Percentiles rank a stretch among this genome's conserved stretches.
phyloP scores from a whole-genome alignment of 1,139 yeast species.

The Diutina scorzettiae region DNA sequence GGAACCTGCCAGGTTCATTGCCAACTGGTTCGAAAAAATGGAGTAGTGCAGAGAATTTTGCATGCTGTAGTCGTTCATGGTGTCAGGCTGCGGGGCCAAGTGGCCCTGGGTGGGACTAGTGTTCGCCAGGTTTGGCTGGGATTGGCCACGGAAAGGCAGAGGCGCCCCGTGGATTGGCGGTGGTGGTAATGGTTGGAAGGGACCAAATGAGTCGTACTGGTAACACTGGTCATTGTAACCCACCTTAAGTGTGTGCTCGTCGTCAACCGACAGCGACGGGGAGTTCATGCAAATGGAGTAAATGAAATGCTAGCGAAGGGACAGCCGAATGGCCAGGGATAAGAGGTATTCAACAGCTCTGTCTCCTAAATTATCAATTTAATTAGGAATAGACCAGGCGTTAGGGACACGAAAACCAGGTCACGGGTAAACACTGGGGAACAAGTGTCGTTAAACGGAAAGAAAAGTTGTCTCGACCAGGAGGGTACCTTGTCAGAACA shows the following conservation, averaged over 20 bases:
- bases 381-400: background rate
- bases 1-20: background rate
- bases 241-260: background rate
- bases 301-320: background rate
- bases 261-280: slow-evolving; percentile 3
- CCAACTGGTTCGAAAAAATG: slow-evolving; percentile 4
- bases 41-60: slow-evolving; percentile 1
- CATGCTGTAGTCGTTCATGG: background rate
- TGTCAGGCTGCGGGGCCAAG: background rate
- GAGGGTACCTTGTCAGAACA: too few relatives aligned
- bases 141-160: background rate
- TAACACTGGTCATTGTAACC: slow-evolving; percentile 1
- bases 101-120: background rate
- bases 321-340: background rate
- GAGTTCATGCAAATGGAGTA: background rate
- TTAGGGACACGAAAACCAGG: background rate
- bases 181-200: slow-evolving; percentile 4
- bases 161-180: slow-evolving; percentile 1
- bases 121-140: background rate
- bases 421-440: too few relatives aligned
- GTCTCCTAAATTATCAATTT: background rate
- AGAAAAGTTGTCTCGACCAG: too few relatives aligned
- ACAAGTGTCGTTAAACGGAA: too few relatives aligned
- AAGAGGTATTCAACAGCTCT: background rate
- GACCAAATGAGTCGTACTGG: background rate